phyloP scores from a whole-genome alignment of 148 eudicot genomes.

The Simmondsia chinensis region DNA sequence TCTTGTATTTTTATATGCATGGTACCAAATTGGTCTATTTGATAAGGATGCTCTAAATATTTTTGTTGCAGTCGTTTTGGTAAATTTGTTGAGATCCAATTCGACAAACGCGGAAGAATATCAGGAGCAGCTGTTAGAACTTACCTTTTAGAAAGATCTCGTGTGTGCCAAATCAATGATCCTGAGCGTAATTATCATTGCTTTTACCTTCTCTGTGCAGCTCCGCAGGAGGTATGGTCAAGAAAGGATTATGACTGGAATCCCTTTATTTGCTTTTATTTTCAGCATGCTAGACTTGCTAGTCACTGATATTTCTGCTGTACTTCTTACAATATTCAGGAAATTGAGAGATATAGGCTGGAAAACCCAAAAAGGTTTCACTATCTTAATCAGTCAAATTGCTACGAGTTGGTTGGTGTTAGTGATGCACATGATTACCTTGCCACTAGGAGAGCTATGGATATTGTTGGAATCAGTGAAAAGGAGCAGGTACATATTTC shows the following conservation, averaged over 20 bases:
- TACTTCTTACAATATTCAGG: conserved; percentile 39
- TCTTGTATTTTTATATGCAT: too few species aligned
- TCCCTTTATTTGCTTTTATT: too few species aligned
- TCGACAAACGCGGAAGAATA: conserved; percentile 97
- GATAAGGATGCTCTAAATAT: conserved; percentile 7
- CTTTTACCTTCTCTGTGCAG: conserved; percentile 98
- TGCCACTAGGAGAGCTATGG: conserved; percentile 97
- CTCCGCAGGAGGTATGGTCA: conserved; percentile 85
- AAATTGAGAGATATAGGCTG: conserved; percentile 66
- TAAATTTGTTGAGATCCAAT: conserved; percentile 97
- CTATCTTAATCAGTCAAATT: conserved; percentile 91
- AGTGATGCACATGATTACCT: conserved; percentile 90
- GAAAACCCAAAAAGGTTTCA: conserved; percentile 71
- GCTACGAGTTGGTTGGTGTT: conserved; percentile 73
- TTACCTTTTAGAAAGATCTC: conserved; percentile 92
- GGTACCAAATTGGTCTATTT: neutral
- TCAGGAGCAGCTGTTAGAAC: conserved; percentile 99
- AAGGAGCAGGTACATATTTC: conserved; percentile 58
- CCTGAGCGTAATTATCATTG: conserved; percentile 99
- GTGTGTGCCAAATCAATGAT: conserved; percentile 87
- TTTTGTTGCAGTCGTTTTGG: conserved; percentile 82
- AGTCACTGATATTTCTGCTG: neutral
- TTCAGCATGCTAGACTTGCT: too few species aligned
- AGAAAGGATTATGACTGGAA: too few species aligned
- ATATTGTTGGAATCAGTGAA: conserved; percentile 85